Base-by-base conservation (phyloP, 2,329 filamentous ascomycete species). In the Metarhizium guizhouense region DNA sequence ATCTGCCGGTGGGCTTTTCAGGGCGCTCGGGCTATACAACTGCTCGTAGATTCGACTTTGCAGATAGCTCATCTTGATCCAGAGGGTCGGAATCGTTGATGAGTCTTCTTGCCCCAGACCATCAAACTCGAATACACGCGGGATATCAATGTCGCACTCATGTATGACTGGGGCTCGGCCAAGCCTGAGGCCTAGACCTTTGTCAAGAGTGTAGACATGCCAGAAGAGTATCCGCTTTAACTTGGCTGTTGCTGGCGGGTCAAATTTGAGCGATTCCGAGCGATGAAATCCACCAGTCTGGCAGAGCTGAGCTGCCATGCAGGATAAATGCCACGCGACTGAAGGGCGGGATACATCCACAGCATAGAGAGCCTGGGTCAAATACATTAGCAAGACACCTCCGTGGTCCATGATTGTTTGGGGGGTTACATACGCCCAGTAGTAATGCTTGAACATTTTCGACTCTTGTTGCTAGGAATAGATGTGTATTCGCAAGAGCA, bases 211-310 rank as follows among this genome's bases (percentile, higher is more conserved):
- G 62, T 85, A 86, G 1, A 75, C 64, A 38, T 74, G 70, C 76
- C 76, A 79, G 58, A 79, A 79, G 29, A 78, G 62, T n/a, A 73
- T 66, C 2, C 68, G 64, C 59, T 75, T 76, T 54, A 72, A 63
- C 55, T 69, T 66, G 38, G 65, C 61, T 29, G 61, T 64, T 8
- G 64, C 62, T 7, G 69, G 64, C 18, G 68, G 59, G 51, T 73
- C 70, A 42, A 68, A 60, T 13, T 67, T 67, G 36, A 69, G 64
- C 3, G 62, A 65, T 43, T 68, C 69, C 13, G 65, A 62, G 52
- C 80, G 76, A 63, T 86, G 84, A 57, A 82, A 85, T 3, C 84
- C 84, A 4, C 85, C 76, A 0, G 79, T 80, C 61, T 84, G 81
- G 59, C 82, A 85, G 53, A 87, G 72, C 53, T 80, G 76, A 13